Base-by-base conservation (phyloP, 202 grass and related monocot species). In the Zoysia matrella region DNA sequence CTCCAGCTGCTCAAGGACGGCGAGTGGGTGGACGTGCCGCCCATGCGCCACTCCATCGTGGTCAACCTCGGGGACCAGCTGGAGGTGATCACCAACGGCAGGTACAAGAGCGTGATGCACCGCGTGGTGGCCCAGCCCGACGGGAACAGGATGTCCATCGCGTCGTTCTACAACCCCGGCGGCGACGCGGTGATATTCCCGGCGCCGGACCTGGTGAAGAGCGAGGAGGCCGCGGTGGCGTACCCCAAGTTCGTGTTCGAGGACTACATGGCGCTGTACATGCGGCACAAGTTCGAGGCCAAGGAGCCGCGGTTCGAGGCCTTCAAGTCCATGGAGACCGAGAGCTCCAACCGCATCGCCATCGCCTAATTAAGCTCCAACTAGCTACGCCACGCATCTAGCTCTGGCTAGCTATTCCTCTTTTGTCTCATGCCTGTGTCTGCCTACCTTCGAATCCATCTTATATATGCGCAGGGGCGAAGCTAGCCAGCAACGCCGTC, bases 11-110 rank as follows among this genome's bases (percentile, higher is more conserved):
- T 40, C 94, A 74, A 81, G 88, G 92, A 66, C 47, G 90, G 80
- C 0, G 50, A 57, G 8, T 97, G 94, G 94, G 79, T 97, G 18
- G 90, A 92, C 70, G 94, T 97, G 68, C 94, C 94, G 14, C 92
- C 94, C 0, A n/a, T 94, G 63, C 88, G 79, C 74, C 81, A 92
- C 77, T 77, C 92, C 82, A 50, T 97, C 57, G 94, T 97, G 46
- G 74, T 89, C 78, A 97, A 97, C 81, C 81, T 94, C 72, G 94
- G 94, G 18, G 94, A 97, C 80, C 94, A 97, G 84, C 92, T 97
- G 11, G 94, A 97, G 92, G 93, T 96, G 77, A 96, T 96, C 76
- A 96, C 88, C 73, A 96, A 96, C 77, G 93, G 93, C n/a, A 67
- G 83, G 53, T 96, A 93, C 86, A 93, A 93, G 88, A 96, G 93